Evolutionary conservation across 345 rosid genomes (phyloP).

Genomic region (Brassica rapa): DNA sequence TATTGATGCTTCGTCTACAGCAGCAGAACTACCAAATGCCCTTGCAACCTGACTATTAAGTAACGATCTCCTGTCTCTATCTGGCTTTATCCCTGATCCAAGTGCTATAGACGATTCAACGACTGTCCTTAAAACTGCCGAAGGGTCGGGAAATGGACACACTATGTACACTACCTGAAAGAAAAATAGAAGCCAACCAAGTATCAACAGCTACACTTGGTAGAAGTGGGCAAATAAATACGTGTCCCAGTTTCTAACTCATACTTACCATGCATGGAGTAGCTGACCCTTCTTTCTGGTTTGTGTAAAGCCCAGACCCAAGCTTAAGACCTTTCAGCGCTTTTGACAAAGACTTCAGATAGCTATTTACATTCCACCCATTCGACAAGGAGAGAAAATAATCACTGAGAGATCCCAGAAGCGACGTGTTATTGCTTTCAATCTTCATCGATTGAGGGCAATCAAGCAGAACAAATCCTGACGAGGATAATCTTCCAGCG

Average conservation of each 20-base stretch:
- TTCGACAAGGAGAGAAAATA: conserved; percentile 96
- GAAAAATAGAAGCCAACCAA: conserved; percentile 28
- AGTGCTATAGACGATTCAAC: conserved; percentile 85
- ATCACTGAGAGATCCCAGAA: conserved; percentile 95
- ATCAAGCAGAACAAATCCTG: conserved; percentile 90
- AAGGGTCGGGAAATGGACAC: conserved; percentile 98
- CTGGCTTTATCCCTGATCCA: conserved; percentile 72
- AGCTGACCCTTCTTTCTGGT: conserved; percentile 82
- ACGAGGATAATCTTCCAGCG: conserved; percentile 61
- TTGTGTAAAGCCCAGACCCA: conserved; percentile 58
- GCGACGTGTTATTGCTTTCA: conserved; percentile 88
- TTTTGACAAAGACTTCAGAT: conserved; percentile 91
- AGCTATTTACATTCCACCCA: conserved; percentile 96
- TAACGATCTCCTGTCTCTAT: conserved; percentile 68
- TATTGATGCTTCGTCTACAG: conserved; percentile 86
- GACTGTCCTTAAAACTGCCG: conserved; percentile 81
- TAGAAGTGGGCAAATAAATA: conserved; percentile 12
- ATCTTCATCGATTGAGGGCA: conserved; percentile 99
- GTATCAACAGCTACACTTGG: conserved; percentile 22
- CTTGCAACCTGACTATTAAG: conserved; percentile 81
- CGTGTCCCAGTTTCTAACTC: conserved; percentile 14
- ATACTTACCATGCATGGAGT: conserved; percentile 77
- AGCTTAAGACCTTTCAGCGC: conserved; percentile 79
- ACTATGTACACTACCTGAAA: conserved; percentile 92
- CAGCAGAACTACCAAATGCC: conserved; percentile 79